Percentiles rank a stretch among this genome's conserved stretches.
These are phyloP conservation scores for Amanita polypyramis DNA, from an alignment of 768 basidiomycete species.

Conservation along the genomic window DNA sequence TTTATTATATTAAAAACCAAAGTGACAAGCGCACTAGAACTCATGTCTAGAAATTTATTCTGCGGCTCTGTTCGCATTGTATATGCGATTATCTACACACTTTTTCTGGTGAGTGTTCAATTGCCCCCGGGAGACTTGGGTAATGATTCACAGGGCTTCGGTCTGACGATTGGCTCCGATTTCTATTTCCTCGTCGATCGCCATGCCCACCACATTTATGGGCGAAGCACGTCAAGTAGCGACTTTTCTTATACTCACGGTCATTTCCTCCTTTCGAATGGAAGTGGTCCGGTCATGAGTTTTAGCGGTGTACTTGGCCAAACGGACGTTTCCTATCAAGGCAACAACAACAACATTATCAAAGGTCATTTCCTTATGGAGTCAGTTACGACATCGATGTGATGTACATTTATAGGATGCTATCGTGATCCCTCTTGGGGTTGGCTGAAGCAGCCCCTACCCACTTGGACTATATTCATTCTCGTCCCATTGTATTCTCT, in stretches of 20 bases:
- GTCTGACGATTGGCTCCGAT: conserved; percentile 76
- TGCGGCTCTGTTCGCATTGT: conserved; percentile 78
- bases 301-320: conserved; percentile 38
- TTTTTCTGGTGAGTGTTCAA: conserved; percentile 50
- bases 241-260: conserved; percentile 45
- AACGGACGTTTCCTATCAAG: conserved; percentile 22
- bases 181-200: conserved; percentile 64
- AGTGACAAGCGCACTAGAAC: conserved; percentile 73
- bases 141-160: conserved; percentile 50
- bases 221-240: conserved; percentile 30
- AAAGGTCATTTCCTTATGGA: conserved; percentile 24
- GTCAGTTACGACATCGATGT: not conserved
- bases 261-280: conserved; percentile 37
- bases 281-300: conserved; percentile 24
- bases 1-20: not conserved
- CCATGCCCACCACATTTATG: conserved; percentile 39
- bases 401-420: conserved; percentile 41
- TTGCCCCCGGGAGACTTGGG: conserved; percentile 1
- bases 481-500: conserved; percentile 71
- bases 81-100: conserved; percentile 78
- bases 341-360: conserved; percentile 33
- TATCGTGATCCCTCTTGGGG: conserved; percentile 63
- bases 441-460: conserved; percentile 70
- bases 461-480: conserved; percentile 72
- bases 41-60: conserved; percentile 73